Evolutionary conservation across 495 filamentous ascomycete genomes (phyloP).

Genomic region (Aspergillus avenaceus): DNA sequence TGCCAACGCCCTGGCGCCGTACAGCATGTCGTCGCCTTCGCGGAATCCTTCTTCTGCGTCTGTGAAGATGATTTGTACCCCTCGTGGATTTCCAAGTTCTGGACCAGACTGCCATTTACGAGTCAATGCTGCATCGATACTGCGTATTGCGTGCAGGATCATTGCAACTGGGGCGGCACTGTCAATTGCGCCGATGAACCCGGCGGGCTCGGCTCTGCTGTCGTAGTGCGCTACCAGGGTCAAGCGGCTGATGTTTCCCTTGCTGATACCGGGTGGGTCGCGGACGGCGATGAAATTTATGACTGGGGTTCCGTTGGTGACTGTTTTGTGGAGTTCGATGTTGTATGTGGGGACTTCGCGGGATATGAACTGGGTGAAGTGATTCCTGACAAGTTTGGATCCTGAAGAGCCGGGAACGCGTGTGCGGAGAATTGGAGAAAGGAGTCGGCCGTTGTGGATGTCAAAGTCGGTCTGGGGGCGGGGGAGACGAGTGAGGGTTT

Average conservation of each 20-base stretch:
- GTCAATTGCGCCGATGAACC: slow-evolving; percentile 1
- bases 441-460: not conserved
- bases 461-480: not conserved
- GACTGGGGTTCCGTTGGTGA: not conserved
- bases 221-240: slow-evolving; percentile 1
- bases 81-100: not conserved
- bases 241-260: not conserved
- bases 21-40: not conserved
- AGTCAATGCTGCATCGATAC: not conserved
- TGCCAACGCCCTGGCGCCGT: not conserved
- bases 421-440: not conserved
- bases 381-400: not conserved
- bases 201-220: not conserved
- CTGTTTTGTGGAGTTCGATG: not conserved
- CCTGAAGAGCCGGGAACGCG: not conserved
- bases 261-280: not conserved
- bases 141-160: not conserved
- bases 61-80: not conserved
- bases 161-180: not conserved
- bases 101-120: not conserved
- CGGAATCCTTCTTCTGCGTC: not conserved
- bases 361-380: not conserved
- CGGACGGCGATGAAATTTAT: not conserved
- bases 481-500: not conserved
- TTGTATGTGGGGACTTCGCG: not conserved